A percentile compares a stretch with the other conserved stretches of the same genome.
phyloP scores from a whole-genome alignment of 2,329 filamentous ascomycete species.

The Monilinia polystroma region DNA sequence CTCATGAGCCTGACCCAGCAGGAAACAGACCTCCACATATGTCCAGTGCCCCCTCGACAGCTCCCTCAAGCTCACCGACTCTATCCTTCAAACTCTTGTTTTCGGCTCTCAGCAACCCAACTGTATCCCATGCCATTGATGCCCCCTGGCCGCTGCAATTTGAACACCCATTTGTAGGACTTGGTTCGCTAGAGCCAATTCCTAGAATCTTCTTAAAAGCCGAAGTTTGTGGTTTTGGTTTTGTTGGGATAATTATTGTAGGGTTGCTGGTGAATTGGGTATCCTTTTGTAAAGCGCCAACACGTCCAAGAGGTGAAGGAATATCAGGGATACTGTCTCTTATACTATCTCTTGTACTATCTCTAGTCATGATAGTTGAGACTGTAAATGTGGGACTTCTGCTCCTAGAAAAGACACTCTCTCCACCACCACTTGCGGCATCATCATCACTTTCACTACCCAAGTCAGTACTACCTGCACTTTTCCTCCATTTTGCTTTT shows the following conservation, averaged over 20 bases:
- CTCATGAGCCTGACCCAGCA: neutral
- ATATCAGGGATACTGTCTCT: constrained; percentile 17
- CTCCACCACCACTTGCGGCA: constrained; percentile 20
- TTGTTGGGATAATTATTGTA: constrained; percentile 28
- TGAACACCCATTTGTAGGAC: constrained; percentile 44
- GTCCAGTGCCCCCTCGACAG: constrained; percentile 58
- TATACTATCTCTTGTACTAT: constrained; percentile 20
- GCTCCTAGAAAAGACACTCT: constrained; percentile 55
- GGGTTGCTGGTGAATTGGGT: constrained; percentile 22
- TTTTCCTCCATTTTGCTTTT: constrained; percentile 26
- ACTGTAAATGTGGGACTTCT: constrained; percentile 52
- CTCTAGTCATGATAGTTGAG: constrained; percentile 22
- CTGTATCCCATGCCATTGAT: constrained; percentile 64
- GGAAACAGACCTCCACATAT: constrained; percentile 24
- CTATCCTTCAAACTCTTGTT: constrained; percentile 60
- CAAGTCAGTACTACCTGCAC: constrained; percentile 42
- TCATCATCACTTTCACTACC: constrained; percentile 25
- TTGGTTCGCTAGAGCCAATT: constrained; percentile 32
- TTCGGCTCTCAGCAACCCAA: constrained; percentile 60
- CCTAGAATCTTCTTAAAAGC: constrained; percentile 50
- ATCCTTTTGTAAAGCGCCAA: constrained; percentile 14
- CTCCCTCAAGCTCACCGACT: constrained; percentile 58
- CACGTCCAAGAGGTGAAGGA: constrained; percentile 9
- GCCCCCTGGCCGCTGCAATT: constrained; percentile 60
- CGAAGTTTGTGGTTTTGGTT: constrained; percentile 43